Conservation (phyloP, 495 filamentous ascomycete species). For the Aspergillus conjunctus region DNA sequence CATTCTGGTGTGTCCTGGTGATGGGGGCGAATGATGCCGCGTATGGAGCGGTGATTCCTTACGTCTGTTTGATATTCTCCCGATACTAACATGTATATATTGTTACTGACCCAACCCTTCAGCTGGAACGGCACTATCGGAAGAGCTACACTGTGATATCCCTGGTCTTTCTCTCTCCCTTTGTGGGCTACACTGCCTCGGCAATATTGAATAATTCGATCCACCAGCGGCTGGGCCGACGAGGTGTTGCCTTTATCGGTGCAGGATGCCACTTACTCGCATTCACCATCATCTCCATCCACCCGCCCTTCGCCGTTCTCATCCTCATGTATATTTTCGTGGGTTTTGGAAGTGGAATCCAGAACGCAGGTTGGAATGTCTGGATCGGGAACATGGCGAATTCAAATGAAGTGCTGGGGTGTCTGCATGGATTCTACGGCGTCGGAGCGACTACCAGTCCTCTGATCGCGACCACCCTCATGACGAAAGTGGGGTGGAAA, state of each 20-base stretch:
- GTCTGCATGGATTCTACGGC: conserved; percentile 60
- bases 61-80: conserved; percentile 31
- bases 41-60: conserved; percentile 61
- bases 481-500: conserved; percentile 47
- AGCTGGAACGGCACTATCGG: conserved; percentile 60
- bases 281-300: conserved; percentile 54
- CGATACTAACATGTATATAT: no score
- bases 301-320: conserved; percentile 60
- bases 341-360: conserved; percentile 59
- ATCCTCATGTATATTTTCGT: conserved; percentile 56
- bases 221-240: conserved; percentile 64
- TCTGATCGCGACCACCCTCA: conserved; percentile 57
- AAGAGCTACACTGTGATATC: conserved; percentile 57
- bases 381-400: conserved; percentile 62
- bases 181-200: conserved; percentile 55
- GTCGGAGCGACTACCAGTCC: conserved; percentile 57
- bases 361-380: conserved; percentile 63
- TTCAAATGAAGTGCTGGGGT: conserved; percentile 56
- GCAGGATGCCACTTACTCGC: conserved; percentile 63
- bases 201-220: conserved; percentile 56
- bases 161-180: conserved; percentile 60
- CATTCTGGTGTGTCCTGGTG: conserved; percentile 44
- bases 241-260: conserved; percentile 67
- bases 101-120: background rate
- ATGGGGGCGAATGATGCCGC: conserved; percentile 79